These are phyloP conservation scores for Sarocladiaceae sp. DNA, from an alignment of 2,329 filamentous ascomycete genomes.

Conservation along the genomic window DNA sequence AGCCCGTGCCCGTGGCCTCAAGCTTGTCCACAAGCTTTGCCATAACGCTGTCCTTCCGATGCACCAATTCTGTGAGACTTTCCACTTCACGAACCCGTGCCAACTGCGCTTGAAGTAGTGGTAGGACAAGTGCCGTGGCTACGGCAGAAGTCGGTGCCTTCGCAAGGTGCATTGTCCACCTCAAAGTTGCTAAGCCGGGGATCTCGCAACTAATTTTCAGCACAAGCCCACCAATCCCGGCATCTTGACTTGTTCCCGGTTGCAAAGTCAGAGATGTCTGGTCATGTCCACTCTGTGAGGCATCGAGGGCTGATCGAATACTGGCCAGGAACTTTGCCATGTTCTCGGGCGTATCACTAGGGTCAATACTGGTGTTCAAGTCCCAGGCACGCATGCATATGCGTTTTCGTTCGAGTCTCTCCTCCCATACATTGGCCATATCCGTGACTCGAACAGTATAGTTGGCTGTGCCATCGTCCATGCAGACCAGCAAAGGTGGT, in stretches of 20 bases:
- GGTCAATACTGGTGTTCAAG: slow-evolving; percentile 68
- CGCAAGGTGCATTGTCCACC: slow-evolving; percentile 60
- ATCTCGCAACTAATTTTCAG: slow-evolving; percentile 57
- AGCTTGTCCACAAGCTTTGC: slow-evolving; percentile 50
- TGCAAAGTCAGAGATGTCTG: slow-evolving; percentile 41
- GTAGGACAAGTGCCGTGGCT: slow-evolving; percentile 46
- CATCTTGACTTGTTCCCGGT: slow-evolving; percentile 16
- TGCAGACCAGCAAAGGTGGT: slow-evolving; percentile 62
- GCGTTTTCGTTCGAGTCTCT: slow-evolving; percentile 55
- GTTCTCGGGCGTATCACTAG: slow-evolving; percentile 64
- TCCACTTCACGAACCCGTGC: slow-evolving; percentile 34
- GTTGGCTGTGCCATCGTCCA: slow-evolving; percentile 46
- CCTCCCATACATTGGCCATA: slow-evolving; percentile 68
- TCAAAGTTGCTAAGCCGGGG: slow-evolving; percentile 59
- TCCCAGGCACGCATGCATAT: slow-evolving; percentile 60
- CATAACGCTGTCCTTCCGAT: slow-evolving; percentile 49
- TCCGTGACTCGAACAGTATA: slow-evolving; percentile 69
- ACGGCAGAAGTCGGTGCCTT: slow-evolving; percentile 38
- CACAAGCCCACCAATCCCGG: slow-evolving; percentile 32
- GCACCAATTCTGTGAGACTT: slow-evolving; percentile 37
- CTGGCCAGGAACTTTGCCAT: slow-evolving; percentile 63
- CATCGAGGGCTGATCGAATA: slow-evolving; percentile 49
- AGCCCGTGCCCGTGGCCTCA: slow-evolving; percentile 43
- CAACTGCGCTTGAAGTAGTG: slow-evolving; percentile 45
- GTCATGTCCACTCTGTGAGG: slow-evolving; percentile 36